Base-by-base conservation (phyloP, 108 stramenopile genomes). In the Conticribra guillardii region DNA sequence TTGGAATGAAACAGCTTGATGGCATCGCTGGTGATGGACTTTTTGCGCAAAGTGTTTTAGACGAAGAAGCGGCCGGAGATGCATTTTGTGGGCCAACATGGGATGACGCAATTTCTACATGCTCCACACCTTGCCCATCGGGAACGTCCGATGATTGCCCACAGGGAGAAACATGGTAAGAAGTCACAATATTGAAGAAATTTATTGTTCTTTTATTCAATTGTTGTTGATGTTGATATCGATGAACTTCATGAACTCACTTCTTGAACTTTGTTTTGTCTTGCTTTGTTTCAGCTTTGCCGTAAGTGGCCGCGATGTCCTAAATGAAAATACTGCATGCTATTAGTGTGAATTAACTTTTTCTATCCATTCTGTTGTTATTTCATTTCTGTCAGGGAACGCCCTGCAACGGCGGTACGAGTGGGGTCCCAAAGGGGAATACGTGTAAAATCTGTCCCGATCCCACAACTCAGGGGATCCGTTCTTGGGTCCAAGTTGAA, bases 391-490 rank as follows among this genome's bases (percentile, higher is more conserved):
- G n/a, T n/a, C n/a, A n/a, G 24, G 72, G 79, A 18, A 66, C 64
- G 14, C 60, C 79, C 21, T 80, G 79, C 47, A 60, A 68, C 33
- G 69, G 68, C 18, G 77, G 79, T 55, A 54, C 17, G 7, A 58
- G 59, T 32, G 68, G 30, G 7, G 41, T 54, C 51, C 58, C 70
- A 24, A 33, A 47, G 1, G 32, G 60, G 22, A 53, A 71, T 55
- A 60, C 77, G 9, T 79, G 77, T 55, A 70, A 70, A 71, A 71
- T 79, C 46, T 79, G 77, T 27, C 77, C 77, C 14, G 77, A 79
- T 53, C n/a, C 70, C 7, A 61, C 77, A 5, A 79, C 15, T 15
- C 64, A 79, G 29, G 77, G 77, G 5, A 67, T 71, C 37, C 51
- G 65, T 49, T 56, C 70, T 33, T 79, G 77, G 77, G 65, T 79